A percentile compares a stretch with the other conserved stretches of the same genome.
These are phyloP conservation scores for Nitzschia sp. DNA, from an alignment of 108 stramenopile species.

Conservation along the genomic window DNA sequence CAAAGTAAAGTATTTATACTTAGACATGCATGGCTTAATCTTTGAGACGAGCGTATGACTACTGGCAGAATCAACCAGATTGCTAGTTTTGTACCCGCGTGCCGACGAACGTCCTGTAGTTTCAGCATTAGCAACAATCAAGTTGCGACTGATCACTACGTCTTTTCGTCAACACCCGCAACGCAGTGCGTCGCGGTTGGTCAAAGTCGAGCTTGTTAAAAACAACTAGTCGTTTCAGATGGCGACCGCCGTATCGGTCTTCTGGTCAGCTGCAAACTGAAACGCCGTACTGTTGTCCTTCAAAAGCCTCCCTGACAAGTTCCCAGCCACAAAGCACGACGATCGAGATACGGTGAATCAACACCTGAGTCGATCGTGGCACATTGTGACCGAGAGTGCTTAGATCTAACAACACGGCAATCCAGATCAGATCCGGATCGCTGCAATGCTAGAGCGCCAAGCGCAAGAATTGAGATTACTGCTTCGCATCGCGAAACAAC, in stretches of 20 bases:
- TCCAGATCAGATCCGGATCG: not conserved
- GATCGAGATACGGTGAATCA: not conserved
- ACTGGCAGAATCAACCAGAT: slow-evolving; percentile 99
- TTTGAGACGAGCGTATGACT: slow-evolving; percentile 99
- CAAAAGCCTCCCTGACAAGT: not conserved
- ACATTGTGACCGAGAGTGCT: not conserved
- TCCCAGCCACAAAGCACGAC: not conserved
- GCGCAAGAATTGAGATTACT: slow-evolving; percentile 7
- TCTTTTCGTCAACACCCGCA: not conserved
- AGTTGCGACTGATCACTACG: too few relatives aligned
- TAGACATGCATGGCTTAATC: slow-evolving; percentile 99
- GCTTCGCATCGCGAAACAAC: slow-evolving; percentile 24
- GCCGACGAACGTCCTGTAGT: not conserved
- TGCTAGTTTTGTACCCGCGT: slow-evolving; percentile 51
- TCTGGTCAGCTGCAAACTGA: not conserved
- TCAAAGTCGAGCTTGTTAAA: not conserved
- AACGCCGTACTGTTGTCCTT: not conserved
- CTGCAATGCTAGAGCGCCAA: slow-evolving; percentile 1
- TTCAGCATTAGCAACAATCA: not conserved
- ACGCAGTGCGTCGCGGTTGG: not conserved
- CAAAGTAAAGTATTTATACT: slow-evolving; percentile 94
- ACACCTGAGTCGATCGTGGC: not conserved
- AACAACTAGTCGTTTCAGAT: slow-evolving; percentile 5
- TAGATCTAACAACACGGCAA: not conserved
- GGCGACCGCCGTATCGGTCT: not conserved